Conservation (phyloP, 1,284 basidiomycete species). For the Tilletiaria anomala region DNA sequence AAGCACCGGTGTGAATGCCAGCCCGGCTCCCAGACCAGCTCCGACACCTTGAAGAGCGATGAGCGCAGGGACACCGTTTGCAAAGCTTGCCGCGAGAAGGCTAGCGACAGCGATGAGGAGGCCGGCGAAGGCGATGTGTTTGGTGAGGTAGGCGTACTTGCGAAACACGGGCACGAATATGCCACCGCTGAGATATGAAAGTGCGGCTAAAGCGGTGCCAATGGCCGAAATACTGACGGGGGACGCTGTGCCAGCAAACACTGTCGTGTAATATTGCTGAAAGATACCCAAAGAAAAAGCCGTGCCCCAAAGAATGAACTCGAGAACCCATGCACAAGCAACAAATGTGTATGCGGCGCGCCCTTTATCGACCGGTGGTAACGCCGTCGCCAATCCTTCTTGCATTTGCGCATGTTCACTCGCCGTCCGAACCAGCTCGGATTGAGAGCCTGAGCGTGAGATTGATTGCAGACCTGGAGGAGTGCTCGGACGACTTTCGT, state of each 20-base stretch:
- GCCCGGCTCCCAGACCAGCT: slow-evolving; percentile 14
- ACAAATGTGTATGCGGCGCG: neutral
- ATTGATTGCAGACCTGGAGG: too few relatives aligned
- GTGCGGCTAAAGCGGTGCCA: slow-evolving; percentile 18
- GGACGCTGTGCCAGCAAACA: neutral
- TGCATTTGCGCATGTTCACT: too few relatives aligned
- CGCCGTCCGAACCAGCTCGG: too few relatives aligned
- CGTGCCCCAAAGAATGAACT: neutral
- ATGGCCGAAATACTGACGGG: slow-evolving; percentile 10
- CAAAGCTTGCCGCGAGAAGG: slow-evolving; percentile 21
- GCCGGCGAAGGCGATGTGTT: slow-evolving; percentile 9
- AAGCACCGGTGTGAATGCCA: slow-evolving; percentile 17
- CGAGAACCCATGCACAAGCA: neutral
- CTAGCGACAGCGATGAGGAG: slow-evolving; percentile 8
- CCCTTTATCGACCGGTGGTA: neutral
- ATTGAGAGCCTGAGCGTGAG: too few relatives aligned
- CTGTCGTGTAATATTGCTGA: neutral
- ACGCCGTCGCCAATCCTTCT: too few relatives aligned
- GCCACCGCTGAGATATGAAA: slow-evolving; percentile 16
- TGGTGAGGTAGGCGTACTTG: slow-evolving; percentile 13
- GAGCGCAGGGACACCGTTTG: slow-evolving; percentile 10
- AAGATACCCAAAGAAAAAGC: neutral
- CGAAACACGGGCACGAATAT: slow-evolving; percentile 6
- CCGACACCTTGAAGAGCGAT: slow-evolving; percentile 21
- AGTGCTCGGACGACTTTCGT: too few relatives aligned